A percentile compares a stretch with the other conserved stretches of the same genome.
Conservation (phyloP, 2,329 filamentous ascomycete genomes). For the Talaromyces sp. region DNA sequence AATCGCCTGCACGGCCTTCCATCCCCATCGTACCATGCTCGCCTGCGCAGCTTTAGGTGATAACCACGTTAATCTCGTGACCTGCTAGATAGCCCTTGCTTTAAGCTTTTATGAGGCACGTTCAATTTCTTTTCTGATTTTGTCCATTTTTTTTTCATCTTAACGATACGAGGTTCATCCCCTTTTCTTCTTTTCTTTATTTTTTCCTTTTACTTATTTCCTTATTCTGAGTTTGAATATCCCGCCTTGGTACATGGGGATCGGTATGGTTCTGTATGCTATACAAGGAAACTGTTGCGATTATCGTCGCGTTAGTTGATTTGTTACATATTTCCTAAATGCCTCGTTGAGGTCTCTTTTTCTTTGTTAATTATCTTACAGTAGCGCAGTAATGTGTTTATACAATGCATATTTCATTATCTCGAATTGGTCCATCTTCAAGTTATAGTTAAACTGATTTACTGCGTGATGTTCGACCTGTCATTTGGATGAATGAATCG, state of each 20-base stretch:
- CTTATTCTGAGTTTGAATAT: constrained; percentile 5
- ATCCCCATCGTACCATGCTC: constrained; percentile 90
- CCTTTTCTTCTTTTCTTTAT: neutral
- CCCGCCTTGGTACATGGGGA: neutral
- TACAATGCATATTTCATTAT: constrained; percentile 1
- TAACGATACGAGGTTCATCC: neutral
- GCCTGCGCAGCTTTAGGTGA: constrained; percentile 85
- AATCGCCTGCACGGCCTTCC: constrained; percentile 88
- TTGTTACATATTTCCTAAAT: neutral
- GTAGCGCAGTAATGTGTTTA: constrained; percentile 5
- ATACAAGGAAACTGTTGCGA: neutral
- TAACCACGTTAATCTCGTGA: constrained; percentile 86
- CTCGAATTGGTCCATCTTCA: too few relatives aligned
- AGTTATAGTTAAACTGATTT: too few relatives aligned
- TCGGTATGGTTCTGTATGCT: constrained; percentile 1
- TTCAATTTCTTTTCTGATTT: neutral
- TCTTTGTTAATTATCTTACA: constrained; percentile 5
- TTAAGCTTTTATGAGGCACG: too few relatives aligned
- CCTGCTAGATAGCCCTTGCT: constrained; percentile 60
- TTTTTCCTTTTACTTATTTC: too few relatives aligned
- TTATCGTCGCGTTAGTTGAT: constrained; percentile 2
- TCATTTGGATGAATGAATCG: too few relatives aligned
- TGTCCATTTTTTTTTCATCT: neutral
- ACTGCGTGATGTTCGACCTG: too few relatives aligned
- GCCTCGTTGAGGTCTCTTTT: neutral